Evolutionary conservation across 306 rosid species (phyloP).

Genomic region (Lathyrus tuberosus): DNA sequence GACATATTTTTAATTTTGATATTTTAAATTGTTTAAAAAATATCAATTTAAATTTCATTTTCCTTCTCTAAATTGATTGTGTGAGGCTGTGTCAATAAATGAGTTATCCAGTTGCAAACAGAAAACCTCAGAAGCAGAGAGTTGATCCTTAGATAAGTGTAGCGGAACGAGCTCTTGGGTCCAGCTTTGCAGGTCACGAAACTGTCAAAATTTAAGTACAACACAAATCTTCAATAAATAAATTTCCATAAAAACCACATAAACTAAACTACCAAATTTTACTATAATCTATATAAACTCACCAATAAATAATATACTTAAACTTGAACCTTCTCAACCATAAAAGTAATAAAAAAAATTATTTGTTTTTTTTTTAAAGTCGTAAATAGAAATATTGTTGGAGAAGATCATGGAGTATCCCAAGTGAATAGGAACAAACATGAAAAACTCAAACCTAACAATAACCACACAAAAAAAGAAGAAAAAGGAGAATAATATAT

Average conservation of each 20-base stretch:
- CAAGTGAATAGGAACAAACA: slow-evolving; percentile 1
- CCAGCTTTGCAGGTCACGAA: slow-evolving; percentile 78
- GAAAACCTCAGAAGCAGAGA: slow-evolving; percentile 74
- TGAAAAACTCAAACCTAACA: background rate
- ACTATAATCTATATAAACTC: too few relatives aligned
- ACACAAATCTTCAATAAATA: slow-evolving; percentile 10
- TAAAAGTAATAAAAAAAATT: background rate
- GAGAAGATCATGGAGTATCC: slow-evolving; percentile 19
- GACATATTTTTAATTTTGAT: too few relatives aligned
- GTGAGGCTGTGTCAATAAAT: background rate
- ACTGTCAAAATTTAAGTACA: slow-evolving; percentile 51
- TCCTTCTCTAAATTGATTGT: too few relatives aligned
- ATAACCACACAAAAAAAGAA: background rate
- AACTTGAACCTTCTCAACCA: slow-evolving; percentile 2
- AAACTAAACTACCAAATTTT: background rate
- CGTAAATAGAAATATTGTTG: slow-evolving; percentile 4
- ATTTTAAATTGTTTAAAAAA: too few relatives aligned
- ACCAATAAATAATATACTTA: slow-evolving; percentile 1
- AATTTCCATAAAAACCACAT: background rate
- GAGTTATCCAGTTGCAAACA: background rate
- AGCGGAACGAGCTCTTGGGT: slow-evolving; percentile 74
- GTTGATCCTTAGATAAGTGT: slow-evolving; percentile 60
- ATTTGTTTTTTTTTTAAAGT: background rate
- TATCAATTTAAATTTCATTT: too few relatives aligned
- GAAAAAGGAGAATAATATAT: background rate